Base-by-base conservation (phyloP, 331 rosid genomes). In the Pyracantha coccinea region DNA sequence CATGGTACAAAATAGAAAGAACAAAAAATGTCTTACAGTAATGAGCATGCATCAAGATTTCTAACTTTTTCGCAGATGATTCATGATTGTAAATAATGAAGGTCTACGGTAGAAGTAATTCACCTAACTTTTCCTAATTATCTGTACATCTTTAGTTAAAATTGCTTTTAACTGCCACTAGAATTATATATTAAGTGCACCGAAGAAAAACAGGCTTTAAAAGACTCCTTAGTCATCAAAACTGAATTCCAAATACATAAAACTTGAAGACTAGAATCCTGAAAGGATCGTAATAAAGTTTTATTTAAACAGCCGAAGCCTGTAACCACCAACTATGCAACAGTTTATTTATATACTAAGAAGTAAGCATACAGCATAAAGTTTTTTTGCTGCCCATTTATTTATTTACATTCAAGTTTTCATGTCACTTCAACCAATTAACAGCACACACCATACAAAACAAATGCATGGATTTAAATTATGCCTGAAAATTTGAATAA, bases 361-460 rank as follows among this genome's bases (percentile, higher is more conserved):
- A 38, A 38, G 45, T 38, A 38, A 20, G 31, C 67, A 33, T 3
- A 55, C 35, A 31, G 23, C 45, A 15, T 8, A 38, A n/a, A 54
- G 33, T 3, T 24, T 9, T 9, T 54, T 2, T 52, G 5, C 21
- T 2, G 21, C 23, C 20, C 29, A 28, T 69, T 13, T 53, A 13
- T n/a, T 2, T 61, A 61, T 61, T 27, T 33, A 29, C 27, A 28
- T 32, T 20, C 33, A 33, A 31, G 41, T 27, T 24, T 33, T 69
- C 69, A 75, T 19, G 47, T 41, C 67, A 76, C 78, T 67, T 68
- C n/a, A 21, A 63, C 25, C 65, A 78, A 80, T 45, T 47, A 76
- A 54, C 15, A 24, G 35, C 45, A 78, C 52, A 82, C 52, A 31
- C 25, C 12, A 45, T 45, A 63, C 57, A 21, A 65, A 21, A 65